These are phyloP conservation scores for Erodium chrysanthum DNA, from an alignment of 441 rosid genomes.

Conservation along the genomic window DNA sequence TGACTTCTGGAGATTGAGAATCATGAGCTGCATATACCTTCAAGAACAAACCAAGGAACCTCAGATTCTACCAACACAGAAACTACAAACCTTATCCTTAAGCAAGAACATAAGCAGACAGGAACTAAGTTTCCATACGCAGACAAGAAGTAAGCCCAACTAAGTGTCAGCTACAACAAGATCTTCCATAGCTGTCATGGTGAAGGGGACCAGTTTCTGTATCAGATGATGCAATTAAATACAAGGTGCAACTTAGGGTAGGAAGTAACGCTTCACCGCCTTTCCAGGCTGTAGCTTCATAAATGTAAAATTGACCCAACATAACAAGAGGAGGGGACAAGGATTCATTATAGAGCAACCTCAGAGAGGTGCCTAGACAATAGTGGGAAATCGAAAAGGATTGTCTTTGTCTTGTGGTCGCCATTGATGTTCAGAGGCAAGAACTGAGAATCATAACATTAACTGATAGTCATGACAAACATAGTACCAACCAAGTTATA, in stretches of 20 bases:
- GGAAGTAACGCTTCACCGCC: not conserved
- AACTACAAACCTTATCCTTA: no score
- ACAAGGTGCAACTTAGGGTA: not conserved
- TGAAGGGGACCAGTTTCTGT: not conserved
- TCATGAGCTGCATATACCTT: constrained; percentile 33
- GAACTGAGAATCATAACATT: no score
- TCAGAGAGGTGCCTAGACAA: not conserved
- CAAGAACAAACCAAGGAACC: not conserved
- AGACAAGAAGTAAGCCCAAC: no score
- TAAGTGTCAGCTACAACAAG: not conserved
- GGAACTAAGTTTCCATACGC: no score
- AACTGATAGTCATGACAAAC: no score
- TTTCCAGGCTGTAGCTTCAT: constrained; percentile 1
- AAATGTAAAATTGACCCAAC: not conserved
- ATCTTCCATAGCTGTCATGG: not conserved
- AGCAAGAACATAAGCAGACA: no score
- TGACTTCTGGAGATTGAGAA: constrained; percentile 50
- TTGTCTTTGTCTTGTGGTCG: not conserved
- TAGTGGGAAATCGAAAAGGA: not conserved
- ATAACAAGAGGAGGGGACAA: not conserved
- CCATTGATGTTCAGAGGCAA: no score
- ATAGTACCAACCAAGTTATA: no score
- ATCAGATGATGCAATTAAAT: not conserved
- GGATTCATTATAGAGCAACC: not conserved
- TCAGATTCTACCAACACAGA: no score